Percentiles rank a stretch among this genome's conserved stretches.
phyloP scores from a whole-genome alignment of 306 rosid genomes.

The Glycine latifolia region DNA sequence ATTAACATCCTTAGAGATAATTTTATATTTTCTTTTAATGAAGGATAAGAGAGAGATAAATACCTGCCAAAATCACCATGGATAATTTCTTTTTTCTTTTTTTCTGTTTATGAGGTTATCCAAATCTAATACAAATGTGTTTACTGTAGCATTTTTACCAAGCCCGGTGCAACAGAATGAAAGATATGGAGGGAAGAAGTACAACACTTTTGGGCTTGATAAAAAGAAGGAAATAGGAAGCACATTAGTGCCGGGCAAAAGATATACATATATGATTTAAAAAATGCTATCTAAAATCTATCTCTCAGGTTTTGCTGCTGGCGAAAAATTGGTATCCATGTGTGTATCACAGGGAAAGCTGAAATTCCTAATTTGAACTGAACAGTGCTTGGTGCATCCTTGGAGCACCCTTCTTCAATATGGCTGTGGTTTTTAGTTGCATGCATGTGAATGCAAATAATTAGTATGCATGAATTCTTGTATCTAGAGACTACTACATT shows the following conservation, averaged over 20 bases:
- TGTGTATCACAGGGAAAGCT: slow-evolving; percentile 64
- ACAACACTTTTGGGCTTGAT: slow-evolving; percentile 37
- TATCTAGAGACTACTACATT: slow-evolving; percentile 53
- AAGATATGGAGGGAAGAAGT: slow-evolving; percentile 7
- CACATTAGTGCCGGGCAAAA: slow-evolving; percentile 39
- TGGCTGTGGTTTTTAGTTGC: slow-evolving; percentile 41
- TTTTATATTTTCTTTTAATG: too few relatives aligned
- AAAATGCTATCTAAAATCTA: slow-evolving; percentile 56
- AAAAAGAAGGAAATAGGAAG: slow-evolving; percentile 11
- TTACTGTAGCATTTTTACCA: not conserved
- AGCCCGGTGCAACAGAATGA: slow-evolving; percentile 17
- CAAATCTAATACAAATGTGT: not conserved
- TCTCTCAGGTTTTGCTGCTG: slow-evolving; percentile 61
- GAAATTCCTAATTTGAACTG: slow-evolving; percentile 55
- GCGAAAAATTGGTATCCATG: slow-evolving; percentile 64
- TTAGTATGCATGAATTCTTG: slow-evolving; percentile 43
- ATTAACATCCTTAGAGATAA: too few relatives aligned
- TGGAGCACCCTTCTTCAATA: slow-evolving; percentile 55
- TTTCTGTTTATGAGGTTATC: too few relatives aligned
- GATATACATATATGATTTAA: slow-evolving; percentile 62
- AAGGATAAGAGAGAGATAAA: too few relatives aligned
- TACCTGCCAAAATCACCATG: too few relatives aligned
- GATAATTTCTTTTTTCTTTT: too few relatives aligned
- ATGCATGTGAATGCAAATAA: slow-evolving; percentile 39
- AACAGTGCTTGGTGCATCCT: slow-evolving; percentile 47